These are phyloP conservation scores for Botrytis pseudocinerea DNA, from an alignment of 2,329 filamentous ascomycete genomes.

Conservation along the genomic window DNA sequence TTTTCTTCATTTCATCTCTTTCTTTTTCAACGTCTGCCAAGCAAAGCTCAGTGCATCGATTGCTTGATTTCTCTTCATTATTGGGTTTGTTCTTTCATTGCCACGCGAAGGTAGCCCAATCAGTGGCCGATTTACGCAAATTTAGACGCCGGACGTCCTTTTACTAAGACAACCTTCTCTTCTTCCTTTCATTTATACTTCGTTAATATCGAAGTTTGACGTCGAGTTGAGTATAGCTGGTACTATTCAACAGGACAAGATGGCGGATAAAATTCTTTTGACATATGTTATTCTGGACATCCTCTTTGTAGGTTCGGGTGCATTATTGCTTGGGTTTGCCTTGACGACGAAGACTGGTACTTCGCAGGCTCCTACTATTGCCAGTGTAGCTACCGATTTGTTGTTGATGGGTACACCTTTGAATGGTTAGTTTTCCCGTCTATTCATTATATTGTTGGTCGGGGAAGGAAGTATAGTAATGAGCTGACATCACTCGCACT, in stretches of 20 bases:
- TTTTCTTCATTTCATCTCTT: slow-evolving; percentile 1
- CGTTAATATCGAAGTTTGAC: background rate
- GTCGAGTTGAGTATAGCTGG: slow-evolving; percentile 15
- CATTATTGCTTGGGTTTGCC: slow-evolving; percentile 54
- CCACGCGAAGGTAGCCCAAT: background rate
- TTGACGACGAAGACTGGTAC: slow-evolving; percentile 49
- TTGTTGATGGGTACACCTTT: slow-evolving; percentile 54
- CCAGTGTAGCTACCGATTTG: slow-evolving; percentile 53
- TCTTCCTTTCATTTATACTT: background rate
- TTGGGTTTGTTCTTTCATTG: background rate
- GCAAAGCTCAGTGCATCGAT: slow-evolving; percentile 5
- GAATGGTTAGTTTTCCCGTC: slow-evolving; percentile 46
- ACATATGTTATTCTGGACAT: slow-evolving; percentile 53
- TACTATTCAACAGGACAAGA: slow-evolving; percentile 41
- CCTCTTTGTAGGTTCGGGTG: slow-evolving; percentile 53
- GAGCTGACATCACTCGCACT: slow-evolving; percentile 30
- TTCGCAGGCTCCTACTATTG: slow-evolving; percentile 45
- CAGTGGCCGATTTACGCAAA: background rate
- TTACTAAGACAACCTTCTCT: slow-evolving; percentile 4
- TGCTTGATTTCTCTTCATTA: background rate
- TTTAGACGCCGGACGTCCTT: slow-evolving; percentile 40
- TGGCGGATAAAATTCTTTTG: slow-evolving; percentile 52
- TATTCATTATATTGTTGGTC: background rate
- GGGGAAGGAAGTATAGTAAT: background rate
- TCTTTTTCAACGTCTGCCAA: background rate